Conservation (phyloP, 192 early-diverging fungal species). For the Backusella tuberculispora region DNA sequence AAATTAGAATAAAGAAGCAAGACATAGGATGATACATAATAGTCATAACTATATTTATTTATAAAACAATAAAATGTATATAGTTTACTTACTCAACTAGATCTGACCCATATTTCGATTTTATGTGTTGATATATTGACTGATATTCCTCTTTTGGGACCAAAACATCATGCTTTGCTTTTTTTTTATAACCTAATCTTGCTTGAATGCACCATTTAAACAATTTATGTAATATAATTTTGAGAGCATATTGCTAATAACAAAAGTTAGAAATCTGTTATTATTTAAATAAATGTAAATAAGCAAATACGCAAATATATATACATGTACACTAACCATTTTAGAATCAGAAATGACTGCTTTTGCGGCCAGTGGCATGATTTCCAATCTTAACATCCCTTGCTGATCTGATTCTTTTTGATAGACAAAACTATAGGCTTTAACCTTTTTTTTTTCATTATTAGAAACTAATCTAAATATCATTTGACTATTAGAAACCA, state of each 20-base stretch:
- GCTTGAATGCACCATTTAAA: conserved; percentile 79
- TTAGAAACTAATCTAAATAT: neutral
- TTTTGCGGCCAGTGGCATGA: conserved; percentile 23
- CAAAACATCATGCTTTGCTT: conserved; percentile 68
- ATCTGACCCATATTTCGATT: conserved; percentile 64
- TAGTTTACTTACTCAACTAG: conserved; percentile 55
- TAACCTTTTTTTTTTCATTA: conserved; percentile 22
- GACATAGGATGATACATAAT: neutral
- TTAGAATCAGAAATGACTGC: conserved; percentile 23
- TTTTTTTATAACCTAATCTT: conserved; percentile 74
- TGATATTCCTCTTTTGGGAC: conserved; percentile 71
- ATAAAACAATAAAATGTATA: neutral
- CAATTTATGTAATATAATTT: conserved; percentile 67
- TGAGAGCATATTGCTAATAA: conserved; percentile 58
- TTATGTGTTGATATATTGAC: conserved; percentile 66
- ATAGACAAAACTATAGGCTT: conserved; percentile 36
- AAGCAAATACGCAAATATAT: neutral
- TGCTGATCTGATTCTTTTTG: conserved; percentile 19
- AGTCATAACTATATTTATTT: neutral
- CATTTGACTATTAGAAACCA: neutral
- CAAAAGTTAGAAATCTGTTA: neutral
- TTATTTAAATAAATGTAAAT: neutral
- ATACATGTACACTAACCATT: conserved; percentile 27
- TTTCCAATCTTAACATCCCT: conserved; percentile 29
- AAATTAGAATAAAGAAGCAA: neutral